Evolutionary conservation across 1,139 yeast genomes (phyloP).

Genomic region (Yamadazyma mexicana): DNA sequence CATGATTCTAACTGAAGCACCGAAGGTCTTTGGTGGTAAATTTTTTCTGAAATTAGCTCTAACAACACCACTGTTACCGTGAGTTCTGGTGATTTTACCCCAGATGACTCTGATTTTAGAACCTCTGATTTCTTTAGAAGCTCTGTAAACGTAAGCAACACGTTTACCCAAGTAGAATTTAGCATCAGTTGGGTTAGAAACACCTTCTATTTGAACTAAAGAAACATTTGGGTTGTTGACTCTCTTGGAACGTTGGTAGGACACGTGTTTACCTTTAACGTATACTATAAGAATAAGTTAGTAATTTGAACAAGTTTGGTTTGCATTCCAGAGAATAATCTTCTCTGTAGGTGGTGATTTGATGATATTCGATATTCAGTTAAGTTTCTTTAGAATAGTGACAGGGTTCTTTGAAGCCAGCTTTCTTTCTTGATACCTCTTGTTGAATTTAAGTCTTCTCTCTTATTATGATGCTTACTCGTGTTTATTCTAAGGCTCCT

Average conservation of each 20-base stretch:
- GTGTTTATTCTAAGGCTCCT: too few relatives aligned
- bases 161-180: conserved; percentile 99
- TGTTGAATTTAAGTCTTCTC: too few relatives aligned
- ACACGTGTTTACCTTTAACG: conserved; percentile 99
- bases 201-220: conserved; percentile 96
- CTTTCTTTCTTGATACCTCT: too few relatives aligned
- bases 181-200: conserved; percentile 86
- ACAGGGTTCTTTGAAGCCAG: too few relatives aligned
- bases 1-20: conserved; percentile 99
- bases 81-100: conserved; percentile 98
- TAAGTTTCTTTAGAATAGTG: too few relatives aligned
- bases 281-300: conserved; percentile 65
- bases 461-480: too few relatives aligned
- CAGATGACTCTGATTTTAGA: conserved; percentile 99
- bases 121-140: conserved; percentile 96
- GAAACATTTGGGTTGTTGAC: conserved; percentile 98
- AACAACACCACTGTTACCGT: conserved; percentile 98
- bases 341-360: neutral
- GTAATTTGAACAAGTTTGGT: conserved; percentile 25
- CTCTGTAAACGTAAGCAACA: conserved; percentile 99
- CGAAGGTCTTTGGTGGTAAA: conserved; percentile 99
- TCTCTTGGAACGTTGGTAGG: conserved; percentile 99
- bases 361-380: too few relatives aligned
- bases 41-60: conserved; percentile 99
- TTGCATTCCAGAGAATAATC: neutral